Evolutionary conservation across 2,329 filamentous ascomycete genomes (phyloP).

Genomic region (Colletotrichum sp.): DNA sequence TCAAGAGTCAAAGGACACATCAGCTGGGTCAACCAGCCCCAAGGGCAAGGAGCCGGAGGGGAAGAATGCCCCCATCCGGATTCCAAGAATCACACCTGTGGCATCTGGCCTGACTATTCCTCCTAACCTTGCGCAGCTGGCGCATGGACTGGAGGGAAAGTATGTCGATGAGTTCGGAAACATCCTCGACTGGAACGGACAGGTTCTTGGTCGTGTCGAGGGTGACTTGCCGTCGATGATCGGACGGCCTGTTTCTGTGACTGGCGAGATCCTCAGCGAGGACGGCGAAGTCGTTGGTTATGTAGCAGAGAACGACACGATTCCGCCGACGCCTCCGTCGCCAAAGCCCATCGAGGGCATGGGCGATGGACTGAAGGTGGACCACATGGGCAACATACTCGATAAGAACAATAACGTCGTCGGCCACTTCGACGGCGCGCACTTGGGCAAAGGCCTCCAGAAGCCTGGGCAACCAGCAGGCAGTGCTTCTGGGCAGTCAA

Average conservation of each 20-base stretch:
- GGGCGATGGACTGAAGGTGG: slow-evolving; percentile 45
- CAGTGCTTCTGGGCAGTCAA: neutral
- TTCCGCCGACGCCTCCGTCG: slow-evolving; percentile 22
- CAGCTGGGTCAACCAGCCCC: neutral
- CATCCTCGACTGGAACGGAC: slow-evolving; percentile 53
- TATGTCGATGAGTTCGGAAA: slow-evolving; percentile 60
- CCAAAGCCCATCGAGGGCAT: slow-evolving; percentile 37
- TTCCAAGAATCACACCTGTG: slow-evolving; percentile 47
- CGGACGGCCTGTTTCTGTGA: slow-evolving; percentile 48
- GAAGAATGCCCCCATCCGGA: slow-evolving; percentile 32
- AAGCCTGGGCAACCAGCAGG: slow-evolving; percentile 36
- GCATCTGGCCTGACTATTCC: slow-evolving; percentile 33
- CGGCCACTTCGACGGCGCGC: slow-evolving; percentile 46
- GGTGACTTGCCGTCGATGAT: slow-evolving; percentile 62
- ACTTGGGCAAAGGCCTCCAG: slow-evolving; percentile 41
- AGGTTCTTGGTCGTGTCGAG: slow-evolving; percentile 55
- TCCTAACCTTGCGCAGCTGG: slow-evolving; percentile 36
- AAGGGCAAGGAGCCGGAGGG: neutral
- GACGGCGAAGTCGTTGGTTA: slow-evolving; percentile 48
- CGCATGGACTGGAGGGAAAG: slow-evolving; percentile 50
- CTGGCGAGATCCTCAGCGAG: slow-evolving; percentile 52
- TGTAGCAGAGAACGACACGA: slow-evolving; percentile 46
- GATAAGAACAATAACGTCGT: slow-evolving; percentile 50
- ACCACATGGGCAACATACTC: slow-evolving; percentile 51
- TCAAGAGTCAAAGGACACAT: neutral